Evolutionary conservation across 2,329 filamentous ascomycete species (phyloP).

Genomic region (Scedosporium apiospermum): DNA sequence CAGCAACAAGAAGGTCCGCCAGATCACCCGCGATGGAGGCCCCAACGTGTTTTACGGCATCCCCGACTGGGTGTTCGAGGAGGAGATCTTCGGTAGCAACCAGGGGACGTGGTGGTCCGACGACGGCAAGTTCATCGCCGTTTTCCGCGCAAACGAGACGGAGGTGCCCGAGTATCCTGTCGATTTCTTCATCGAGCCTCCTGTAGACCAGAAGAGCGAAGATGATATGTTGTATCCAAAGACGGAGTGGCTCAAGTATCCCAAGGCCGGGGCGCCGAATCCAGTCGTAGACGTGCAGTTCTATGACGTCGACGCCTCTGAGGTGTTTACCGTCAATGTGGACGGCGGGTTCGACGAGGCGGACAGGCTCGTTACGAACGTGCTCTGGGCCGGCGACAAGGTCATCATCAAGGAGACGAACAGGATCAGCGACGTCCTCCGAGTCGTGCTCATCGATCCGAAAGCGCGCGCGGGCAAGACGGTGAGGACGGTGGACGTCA

Average conservation of each 20-base stretch:
- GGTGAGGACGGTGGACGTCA: conserved; percentile 70
- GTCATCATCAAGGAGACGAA: conserved; percentile 89
- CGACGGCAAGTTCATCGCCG: conserved; percentile 82
- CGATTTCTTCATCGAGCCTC: conserved; percentile 84
- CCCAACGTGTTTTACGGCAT: conserved; percentile 88
- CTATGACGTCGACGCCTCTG: conserved; percentile 69
- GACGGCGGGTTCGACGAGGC: conserved; percentile 69
- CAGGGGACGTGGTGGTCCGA: conserved; percentile 93
- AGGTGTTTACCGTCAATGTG: conserved; percentile 73
- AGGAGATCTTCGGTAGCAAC: conserved; percentile 56
- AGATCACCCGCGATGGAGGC: conserved; percentile 81
- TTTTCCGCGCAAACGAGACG: conserved; percentile 88
- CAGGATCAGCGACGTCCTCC: conserved; percentile 83
- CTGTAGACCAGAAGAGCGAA: conserved; percentile 60
- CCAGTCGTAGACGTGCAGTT: conserved; percentile 81
- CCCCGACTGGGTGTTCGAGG: conserved; percentile 94
- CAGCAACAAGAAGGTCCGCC: conserved; percentile 46
- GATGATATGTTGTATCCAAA: conserved; percentile 80
- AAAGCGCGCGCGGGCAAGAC: conserved; percentile 62
- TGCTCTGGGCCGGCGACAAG: conserved; percentile 80
- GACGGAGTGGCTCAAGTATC: conserved; percentile 88
- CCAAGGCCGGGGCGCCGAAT: conserved; percentile 89
- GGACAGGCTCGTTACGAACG: conserved; percentile 83
- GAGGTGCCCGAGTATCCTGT: conserved; percentile 84
- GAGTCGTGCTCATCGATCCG: conserved; percentile 79